Evolutionary conservation across 306 rosid genomes (phyloP), one percentile per base, ranked within the genome.

Genomic region (Urtica urens): DNA sequence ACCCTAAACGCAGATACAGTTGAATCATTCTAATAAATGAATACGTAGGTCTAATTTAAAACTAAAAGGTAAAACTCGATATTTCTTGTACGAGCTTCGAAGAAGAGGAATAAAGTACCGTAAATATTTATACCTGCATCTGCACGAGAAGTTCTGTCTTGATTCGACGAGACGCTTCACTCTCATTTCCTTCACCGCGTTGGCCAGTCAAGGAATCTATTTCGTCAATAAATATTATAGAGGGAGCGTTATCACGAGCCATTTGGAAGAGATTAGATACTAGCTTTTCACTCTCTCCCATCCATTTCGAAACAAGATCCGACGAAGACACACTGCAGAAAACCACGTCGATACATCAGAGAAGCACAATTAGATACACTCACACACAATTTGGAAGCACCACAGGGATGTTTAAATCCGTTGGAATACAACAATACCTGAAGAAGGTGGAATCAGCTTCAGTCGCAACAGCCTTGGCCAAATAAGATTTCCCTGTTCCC

Each of bases 231-330:
- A 92, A 92, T 62, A 92, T 92, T 61, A 92, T 92, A 28, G 99
- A 82, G 8, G 99, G 99, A 46, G 83, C 96, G 70, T 87, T 82
- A 38, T 92, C 95, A 17, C 96, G 96, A 31, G 99, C 99, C 99
- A 92, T 85, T 78, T 92, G 67, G 44, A 92, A 92, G 65, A 92
- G 99, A 58, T 92, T 92, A 48, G 99, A 82, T 66, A 92, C 99
- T 49, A 92, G 73, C 78, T 92, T 92, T 74, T 92, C 99, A 73
- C 99, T 92, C 69, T 92, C 99, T 60, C 99, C 99, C 99, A 92
- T 92, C 99, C 99, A 92, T 70, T 92, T 92, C 8, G 99, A 92
- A 51, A 92, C 99, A 58, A 92, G 73, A 71, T 92, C 99, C 31
- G 99, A 92, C 33, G 99, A 92, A 53, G 99, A 92, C 60, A 92